Evolutionary conservation across 202 grass and related monocot genomes (phyloP).

Genomic region (Alloteropsis angusta): DNA sequence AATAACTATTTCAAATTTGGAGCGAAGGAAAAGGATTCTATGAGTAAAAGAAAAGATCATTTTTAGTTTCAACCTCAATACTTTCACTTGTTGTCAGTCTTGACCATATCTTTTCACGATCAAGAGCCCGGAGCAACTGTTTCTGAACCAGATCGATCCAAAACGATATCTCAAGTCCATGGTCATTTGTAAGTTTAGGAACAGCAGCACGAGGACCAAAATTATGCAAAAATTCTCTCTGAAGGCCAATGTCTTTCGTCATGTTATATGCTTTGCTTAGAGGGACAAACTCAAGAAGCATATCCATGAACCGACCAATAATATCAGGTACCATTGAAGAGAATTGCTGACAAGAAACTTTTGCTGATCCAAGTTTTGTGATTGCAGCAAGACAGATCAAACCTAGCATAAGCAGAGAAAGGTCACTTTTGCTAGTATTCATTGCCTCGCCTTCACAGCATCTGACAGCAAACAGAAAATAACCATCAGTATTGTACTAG

Average conservation of each 20-base stretch:
- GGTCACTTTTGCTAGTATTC: slow-evolving; percentile 56
- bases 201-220: slow-evolving; percentile 78
- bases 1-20: slow-evolving; percentile 14
- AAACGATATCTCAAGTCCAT: slow-evolving; percentile 71
- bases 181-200: slow-evolving; percentile 54
- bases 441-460: slow-evolving; percentile 39
- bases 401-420: slow-evolving; percentile 85
- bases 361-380: slow-evolving; percentile 87
- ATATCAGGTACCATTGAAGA: slow-evolving; percentile 73
- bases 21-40: background rate
- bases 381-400: slow-evolving; percentile 88
- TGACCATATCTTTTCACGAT: slow-evolving; percentile 99
- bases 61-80: slow-evolving; percentile 74
- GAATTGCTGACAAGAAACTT: slow-evolving; percentile 89
- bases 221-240: slow-evolving; percentile 83
- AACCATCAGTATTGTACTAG: slow-evolving; percentile 2
- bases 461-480: slow-evolving; percentile 37
- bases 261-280: slow-evolving; percentile 79
- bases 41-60: background rate
- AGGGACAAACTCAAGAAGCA: slow-evolving; percentile 84
- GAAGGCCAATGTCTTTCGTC: slow-evolving; percentile 76
- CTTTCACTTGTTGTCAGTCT: slow-evolving; percentile 96
- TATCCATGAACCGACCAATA: slow-evolving; percentile 83
- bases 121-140: slow-evolving; percentile 69
- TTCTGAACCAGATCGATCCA: slow-evolving; percentile 88